Evolutionary conservation across 148 eudicot genomes (phyloP).

Genomic region (Vaccinium corymbosum): DNA sequence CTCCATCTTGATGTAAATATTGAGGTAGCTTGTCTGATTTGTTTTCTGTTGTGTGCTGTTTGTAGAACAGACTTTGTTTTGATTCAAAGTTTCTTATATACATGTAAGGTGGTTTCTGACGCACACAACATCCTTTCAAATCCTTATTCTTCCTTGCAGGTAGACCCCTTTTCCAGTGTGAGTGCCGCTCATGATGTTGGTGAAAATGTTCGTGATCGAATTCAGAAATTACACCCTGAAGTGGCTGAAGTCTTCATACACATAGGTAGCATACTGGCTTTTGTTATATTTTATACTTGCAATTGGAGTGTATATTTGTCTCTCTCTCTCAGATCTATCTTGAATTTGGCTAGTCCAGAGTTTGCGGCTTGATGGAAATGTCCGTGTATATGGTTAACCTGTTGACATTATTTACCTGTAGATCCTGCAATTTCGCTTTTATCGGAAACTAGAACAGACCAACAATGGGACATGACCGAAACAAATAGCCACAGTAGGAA

Average conservation of each 20-base stretch:
- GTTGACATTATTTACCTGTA: conserved; percentile 21
- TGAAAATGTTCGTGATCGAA: conserved; percentile 70
- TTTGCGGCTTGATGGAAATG: background rate
- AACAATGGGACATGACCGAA: conserved; percentile 19
- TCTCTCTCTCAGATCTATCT: background rate
- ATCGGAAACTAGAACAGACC: conserved; percentile 26
- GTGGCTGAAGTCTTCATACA: conserved; percentile 97
- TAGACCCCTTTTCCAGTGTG: conserved; percentile 89
- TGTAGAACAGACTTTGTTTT: background rate
- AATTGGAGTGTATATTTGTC: background rate
- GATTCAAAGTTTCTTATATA: background rate
- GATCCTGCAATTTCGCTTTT: conserved; percentile 69
- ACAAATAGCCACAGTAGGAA: conserved; percentile 24
- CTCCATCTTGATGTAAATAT: conserved; percentile 89
- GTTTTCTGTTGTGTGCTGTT: background rate
- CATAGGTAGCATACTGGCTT: conserved; percentile 50
- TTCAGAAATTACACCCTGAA: conserved; percentile 74
- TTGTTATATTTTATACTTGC: background rate
- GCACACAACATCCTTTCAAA: background rate
- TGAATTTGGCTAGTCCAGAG: background rate
- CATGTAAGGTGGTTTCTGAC: background rate
- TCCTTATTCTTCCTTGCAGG: conserved; percentile 45
- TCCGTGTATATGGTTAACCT: background rate
- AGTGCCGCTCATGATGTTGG: conserved; percentile 91
- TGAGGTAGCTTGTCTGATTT: conserved; percentile 51